Conservation (phyloP, 768 basidiomycete genomes). For the Lepiota brunneoincarnata region DNA sequence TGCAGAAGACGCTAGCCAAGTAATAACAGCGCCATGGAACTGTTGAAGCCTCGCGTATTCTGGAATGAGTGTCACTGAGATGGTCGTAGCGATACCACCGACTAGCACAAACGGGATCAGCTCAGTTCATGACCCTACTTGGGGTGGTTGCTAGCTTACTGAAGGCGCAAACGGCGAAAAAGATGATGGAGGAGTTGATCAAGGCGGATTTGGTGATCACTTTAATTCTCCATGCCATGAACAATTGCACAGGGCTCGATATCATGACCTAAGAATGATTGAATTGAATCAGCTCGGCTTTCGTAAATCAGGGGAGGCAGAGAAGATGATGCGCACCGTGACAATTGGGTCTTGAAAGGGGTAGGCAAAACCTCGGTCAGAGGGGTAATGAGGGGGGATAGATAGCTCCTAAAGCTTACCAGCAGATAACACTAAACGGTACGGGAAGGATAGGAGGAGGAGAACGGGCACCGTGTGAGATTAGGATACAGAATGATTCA, state of each 20-base stretch:
- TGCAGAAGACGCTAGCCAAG: slow-evolving; percentile 45
- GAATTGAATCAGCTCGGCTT: not conserved
- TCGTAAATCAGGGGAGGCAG: not conserved
- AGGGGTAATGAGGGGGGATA: not conserved
- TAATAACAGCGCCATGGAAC: slow-evolving; percentile 29
- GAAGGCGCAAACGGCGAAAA: slow-evolving; percentile 28
- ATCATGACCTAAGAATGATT: slow-evolving; percentile 28
- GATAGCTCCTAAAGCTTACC: slow-evolving; percentile 17
- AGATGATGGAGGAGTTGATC: slow-evolving; percentile 23
- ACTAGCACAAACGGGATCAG: not conserved
- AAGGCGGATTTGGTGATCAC: slow-evolving; percentile 26
- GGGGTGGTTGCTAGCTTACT: slow-evolving; percentile 19
- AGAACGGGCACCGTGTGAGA: not conserved
- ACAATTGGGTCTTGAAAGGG: slow-evolving; percentile 26
- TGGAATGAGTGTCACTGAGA: slow-evolving; percentile 6
- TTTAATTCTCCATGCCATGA: slow-evolving; percentile 38
- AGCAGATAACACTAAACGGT: slow-evolving; percentile 24
- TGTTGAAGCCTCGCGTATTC: slow-evolving; percentile 17
- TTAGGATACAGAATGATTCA: slow-evolving; percentile 21
- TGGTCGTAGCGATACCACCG: slow-evolving; percentile 1
- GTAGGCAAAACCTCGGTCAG: too few relatives aligned
- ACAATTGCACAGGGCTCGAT: slow-evolving; percentile 38
- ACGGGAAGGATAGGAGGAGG: not conserved
- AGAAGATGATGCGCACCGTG: slow-evolving; percentile 21
- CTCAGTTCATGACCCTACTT: not conserved